Evolutionary conservation across 805 yeast genomes (phyloP), one percentile per base, ranked within the genome.

Genomic region (Sungouiella thailandica): DNA sequence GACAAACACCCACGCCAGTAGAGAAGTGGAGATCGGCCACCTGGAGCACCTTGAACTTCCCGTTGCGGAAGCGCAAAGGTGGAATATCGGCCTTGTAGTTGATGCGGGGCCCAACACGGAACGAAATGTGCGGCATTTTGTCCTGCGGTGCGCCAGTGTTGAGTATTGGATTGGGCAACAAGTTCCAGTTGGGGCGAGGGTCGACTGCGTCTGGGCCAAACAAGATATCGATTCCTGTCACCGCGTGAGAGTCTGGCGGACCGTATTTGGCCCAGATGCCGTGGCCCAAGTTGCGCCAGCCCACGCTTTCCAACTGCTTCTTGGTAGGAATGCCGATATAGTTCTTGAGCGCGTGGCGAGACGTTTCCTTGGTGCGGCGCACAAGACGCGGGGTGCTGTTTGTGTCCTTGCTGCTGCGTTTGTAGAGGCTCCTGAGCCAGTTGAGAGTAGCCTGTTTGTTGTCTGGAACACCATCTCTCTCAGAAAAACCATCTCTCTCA

Each of bases 21-120:
- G 93, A 73, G 53, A 83, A 80, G 58, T 93, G 98, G 36, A 90
- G 63, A 55, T 93, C 97, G 1, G 97, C 95, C 4, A 90, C 76
- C 57, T 93, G 98, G 8, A 87, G 58, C 26, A 93, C 80, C 55
- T 83, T 90, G 58, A 80, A 85, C 35, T 66, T 72, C 4, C 76
- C 77, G 14, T 70, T 51, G 2, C 58, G 40, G 11, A 70, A 51
- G 31, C 62, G 58, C 26, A 77, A 56, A 5, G 36, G 34, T 3
- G 66, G 62, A 22, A 49, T 45, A 52, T 37, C 43, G 40, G 41
- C 31, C 19, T 46, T 46, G 44, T 58, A 60, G 37, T 60, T 55
- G 11, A 53, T 25, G 32, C 46, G 55, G 6, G 58, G 55, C 5
- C 72, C 68, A 29, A 58, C 54, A 36, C 69, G 51, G 25, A 55